Evolutionary conservation across 1,284 basidiomycete genomes (phyloP), one percentile per base, ranked within the genome.

Genomic region (Cryptococcus depauperatus): DNA sequence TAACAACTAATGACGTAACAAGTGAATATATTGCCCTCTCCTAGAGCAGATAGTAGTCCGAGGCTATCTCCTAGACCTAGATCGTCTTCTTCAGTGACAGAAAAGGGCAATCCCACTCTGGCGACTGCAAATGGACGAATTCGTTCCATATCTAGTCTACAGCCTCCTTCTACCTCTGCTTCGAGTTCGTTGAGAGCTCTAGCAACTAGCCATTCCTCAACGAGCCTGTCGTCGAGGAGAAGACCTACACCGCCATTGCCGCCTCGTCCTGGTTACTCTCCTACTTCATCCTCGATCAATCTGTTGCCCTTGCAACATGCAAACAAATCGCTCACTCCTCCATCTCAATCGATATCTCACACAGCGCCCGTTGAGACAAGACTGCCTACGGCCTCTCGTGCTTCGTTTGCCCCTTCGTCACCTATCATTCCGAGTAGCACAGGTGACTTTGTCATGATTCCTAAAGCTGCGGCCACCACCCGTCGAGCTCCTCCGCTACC

Each of bases 401-500:
- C 29, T 11, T 30, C 11, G 11, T 16, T 16, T 5, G 29, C 13
- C 11, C 3, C 29, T 30, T 30, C 21, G 9, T 22, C 39, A 2
- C 43, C 48, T 7, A 43, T 67, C 9, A 63, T 62, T 6, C 63
- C 65, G 0, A 50, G 58, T 0, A 57, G 57, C 7, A 67, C 65
- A 2, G 65, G 65, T 10, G 65, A 67, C 40, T 67, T 59, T 39
- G 59, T 67, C 13, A 37, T 67, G 10, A 57, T 67, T 4, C 52
- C 58, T 10, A 54, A 34, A 18, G n/a, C 25, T n/a, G 8, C 37
- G n/a, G 32, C 61, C 1, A 48, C 51, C 2, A 41, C 48, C 9
- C 22, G 27, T 23, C 16, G 32, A 25, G 41, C 49, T 18, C 54
- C 52, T 16, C 55, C 55, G 8, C 29, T 54, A 35, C 52, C 50